Evolutionary conservation across 306 rosid species (phyloP).

Genomic region (Fragaria nilgerrensis): DNA sequence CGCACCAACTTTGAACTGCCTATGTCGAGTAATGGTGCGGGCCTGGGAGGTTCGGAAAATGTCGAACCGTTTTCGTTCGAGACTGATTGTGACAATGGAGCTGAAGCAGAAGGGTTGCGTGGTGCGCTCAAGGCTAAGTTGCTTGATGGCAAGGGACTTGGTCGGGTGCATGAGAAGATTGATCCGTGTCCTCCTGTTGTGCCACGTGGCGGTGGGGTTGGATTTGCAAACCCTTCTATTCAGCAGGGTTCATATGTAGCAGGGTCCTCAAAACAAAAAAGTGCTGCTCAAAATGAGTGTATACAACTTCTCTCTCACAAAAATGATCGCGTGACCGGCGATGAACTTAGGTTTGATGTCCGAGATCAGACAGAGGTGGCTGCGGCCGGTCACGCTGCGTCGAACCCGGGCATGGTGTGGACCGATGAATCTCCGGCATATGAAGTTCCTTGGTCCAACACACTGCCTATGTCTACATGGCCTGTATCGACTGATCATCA

Average conservation of each 20-base stretch:
- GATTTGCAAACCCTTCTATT: neutral
- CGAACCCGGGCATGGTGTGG: neutral
- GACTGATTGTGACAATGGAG: constrained; percentile 29
- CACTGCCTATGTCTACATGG: constrained; percentile 8
- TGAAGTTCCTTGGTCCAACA: constrained; percentile 11
- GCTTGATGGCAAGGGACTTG: constrained; percentile 32
- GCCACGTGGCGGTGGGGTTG: neutral
- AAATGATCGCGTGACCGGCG: neutral
- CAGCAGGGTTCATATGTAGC: neutral
- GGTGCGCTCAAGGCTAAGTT: constrained; percentile 71
- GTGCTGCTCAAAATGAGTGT: neutral
- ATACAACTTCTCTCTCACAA: neutral
- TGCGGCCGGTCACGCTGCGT: neutral
- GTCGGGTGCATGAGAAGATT: constrained; percentile 19
- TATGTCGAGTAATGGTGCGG: neutral
- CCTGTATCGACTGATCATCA: neutral
- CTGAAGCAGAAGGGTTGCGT: constrained; percentile 40
- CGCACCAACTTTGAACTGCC: constrained; percentile 67
- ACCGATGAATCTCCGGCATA: neutral
- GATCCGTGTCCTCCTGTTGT: neutral
- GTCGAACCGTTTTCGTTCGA: constrained; percentile 66
- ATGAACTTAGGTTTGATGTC: neutral
- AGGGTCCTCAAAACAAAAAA: neutral
- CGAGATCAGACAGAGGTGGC: neutral
- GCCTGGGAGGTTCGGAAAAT: neutral